Evolutionary conservation across 176 grass and related monocot genomes (phyloP).

Genomic region (Oryza officinalis): DNA sequence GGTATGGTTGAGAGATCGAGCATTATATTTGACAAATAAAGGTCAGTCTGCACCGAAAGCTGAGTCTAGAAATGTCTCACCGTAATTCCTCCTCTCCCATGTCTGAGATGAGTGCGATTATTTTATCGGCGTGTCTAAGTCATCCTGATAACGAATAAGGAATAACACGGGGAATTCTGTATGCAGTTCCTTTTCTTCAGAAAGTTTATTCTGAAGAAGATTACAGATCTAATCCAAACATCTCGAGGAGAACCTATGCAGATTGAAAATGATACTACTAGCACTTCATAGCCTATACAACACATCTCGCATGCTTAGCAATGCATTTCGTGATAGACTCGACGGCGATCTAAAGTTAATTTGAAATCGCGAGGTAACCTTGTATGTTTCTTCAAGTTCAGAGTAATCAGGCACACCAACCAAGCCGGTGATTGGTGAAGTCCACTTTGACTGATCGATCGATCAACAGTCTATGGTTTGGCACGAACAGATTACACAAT

Average conservation of each 20-base stretch:
- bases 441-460: not conserved
- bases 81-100: not conserved
- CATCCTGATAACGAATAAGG: not conserved
- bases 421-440: not conserved
- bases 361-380: not conserved
- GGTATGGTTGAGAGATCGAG: not conserved
- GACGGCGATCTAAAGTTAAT: not conserved
- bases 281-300: not conserved
- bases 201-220: not conserved
- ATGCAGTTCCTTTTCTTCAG: not conserved
- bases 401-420: not conserved
- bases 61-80: not conserved
- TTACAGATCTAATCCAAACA: not conserved
- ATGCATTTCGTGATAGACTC: not conserved
- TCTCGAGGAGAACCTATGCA: not conserved
- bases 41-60: not conserved
- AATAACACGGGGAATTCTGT: not conserved
- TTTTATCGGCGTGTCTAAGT: not conserved
- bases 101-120: not conserved
- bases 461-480: not conserved
- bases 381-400: not conserved
- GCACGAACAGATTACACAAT: not conserved
- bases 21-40: not conserved
- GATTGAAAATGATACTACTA: not conserved
- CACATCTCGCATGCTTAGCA: not conserved